Evolutionary conservation across 1,284 basidiomycete species (phyloP), one percentile per base, ranked within the genome.

Genomic region (Flammula alnicola): DNA sequence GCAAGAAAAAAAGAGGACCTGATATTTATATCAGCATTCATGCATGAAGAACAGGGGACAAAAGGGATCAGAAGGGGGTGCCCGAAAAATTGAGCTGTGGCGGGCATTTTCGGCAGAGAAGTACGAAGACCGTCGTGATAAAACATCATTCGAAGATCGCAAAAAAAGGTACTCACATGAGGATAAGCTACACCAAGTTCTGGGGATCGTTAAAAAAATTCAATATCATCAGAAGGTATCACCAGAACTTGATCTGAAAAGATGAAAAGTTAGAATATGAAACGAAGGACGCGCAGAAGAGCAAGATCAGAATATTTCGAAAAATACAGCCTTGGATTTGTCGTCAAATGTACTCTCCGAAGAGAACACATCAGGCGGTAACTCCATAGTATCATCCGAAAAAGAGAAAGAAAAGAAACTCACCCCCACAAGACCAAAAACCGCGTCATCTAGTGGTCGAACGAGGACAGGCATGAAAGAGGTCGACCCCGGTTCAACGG

Each of bases 121-220:
- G 60, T 91, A 90, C 88, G 88, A 86, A 90, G 88, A 91, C 88
- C 88, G 88, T 91, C 88, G 88, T 91, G 86, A 83, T 84, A 69
- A 69, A 75, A 62, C 71, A 74, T 75, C 71, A 71, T 70, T 47
- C 42, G 50, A 52, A 50, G 53, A 36, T 11, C 33, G 25, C 30
- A 27, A 19, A 19, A 40, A 43, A 19, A 47, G 30, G 16, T n/a
- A 33, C 39, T 65, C 63, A 65, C 54, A 71, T 66, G 45, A 43
- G 47, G 7, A 23, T 11, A 9, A 29, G 14, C 4, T 12, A 12
- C 14, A 40, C 25, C 4, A 30, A 30, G n/a, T n/a, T n/a, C n/a
- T n/a, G n/a, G n/a, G n/a, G n/a, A n/a, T n/a, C n/a, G n/a, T n/a
- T n/a, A n/a, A n/a, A n/a, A n/a, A n/a, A n/a, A n/a, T n/a, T n/a